These are phyloP conservation scores for Blastobotrys arbuscula DNA, from an alignment of 1,139 yeast genomes.

Conservation along the genomic window DNA sequence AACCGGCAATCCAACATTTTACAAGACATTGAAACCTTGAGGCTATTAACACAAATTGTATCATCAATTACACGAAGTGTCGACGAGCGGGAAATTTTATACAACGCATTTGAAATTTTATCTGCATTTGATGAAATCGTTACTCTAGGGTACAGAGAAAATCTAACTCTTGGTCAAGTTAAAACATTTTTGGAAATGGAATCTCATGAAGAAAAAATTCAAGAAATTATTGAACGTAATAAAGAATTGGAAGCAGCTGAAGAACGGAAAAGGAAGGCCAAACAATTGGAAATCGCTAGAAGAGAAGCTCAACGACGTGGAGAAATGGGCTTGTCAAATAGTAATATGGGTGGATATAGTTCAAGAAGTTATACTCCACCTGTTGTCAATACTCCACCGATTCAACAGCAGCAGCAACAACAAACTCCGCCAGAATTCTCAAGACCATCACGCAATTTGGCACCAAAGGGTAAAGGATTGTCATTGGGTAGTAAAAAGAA, in stretches of 20 bases:
- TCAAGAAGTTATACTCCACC: constrained; percentile 13
- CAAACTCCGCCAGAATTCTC: constrained; percentile 16
- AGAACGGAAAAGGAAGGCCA: constrained; percentile 93
- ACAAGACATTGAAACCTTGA: constrained; percentile 91
- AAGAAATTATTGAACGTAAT: constrained; percentile 94
- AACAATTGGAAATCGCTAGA: constrained; percentile 74
- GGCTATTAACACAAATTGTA: constrained; percentile 76
- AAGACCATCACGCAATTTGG: constrained; percentile 6
- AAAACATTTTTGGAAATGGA: constrained; percentile 94
- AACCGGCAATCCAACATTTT: constrained; percentile 87
- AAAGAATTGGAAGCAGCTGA: constrained; percentile 96
- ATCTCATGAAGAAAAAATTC: constrained; percentile 96
- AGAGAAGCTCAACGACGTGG: constrained; percentile 67
- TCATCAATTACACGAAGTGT: constrained; percentile 63
- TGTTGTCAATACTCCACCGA: constrained; percentile 16
- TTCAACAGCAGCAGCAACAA: background rate
- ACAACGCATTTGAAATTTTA: constrained; percentile 80
- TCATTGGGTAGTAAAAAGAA: constrained; percentile 66
- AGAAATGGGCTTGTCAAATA: constrained; percentile 16
- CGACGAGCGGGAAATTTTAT: constrained; percentile 81
- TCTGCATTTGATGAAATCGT: constrained; percentile 94
- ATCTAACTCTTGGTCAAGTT: constrained; percentile 75
- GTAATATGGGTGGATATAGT: background rate
- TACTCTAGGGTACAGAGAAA: constrained; percentile 85
- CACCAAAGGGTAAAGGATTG: constrained; percentile 64